Evolutionary conservation across 2,329 filamentous ascomycete genomes (phyloP), one percentile per base, ranked within the genome.

Genomic region (Pseudocercospora fuligena): DNA sequence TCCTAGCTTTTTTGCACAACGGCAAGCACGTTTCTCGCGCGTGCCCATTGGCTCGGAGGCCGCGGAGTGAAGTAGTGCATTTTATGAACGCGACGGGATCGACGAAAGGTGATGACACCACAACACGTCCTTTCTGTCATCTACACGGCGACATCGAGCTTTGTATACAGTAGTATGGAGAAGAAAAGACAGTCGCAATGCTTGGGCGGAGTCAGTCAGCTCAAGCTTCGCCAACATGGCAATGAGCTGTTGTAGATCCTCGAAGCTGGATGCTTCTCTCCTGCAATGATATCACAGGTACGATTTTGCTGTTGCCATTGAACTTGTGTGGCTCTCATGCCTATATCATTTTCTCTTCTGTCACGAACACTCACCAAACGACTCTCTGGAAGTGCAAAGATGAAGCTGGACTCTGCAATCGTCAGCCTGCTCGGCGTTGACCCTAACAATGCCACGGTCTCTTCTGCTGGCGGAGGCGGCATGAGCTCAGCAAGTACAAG

Each of bases 401-500:
- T 83, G 82, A 83, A 80, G 61, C 81, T 92, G 47, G 90, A 93
- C 75, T 77, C 86, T 1, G 88, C 88, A 27, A 87, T 93, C 46
- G 76, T 87, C 16, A 77, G 85, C 63, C 87, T 89, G 8, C 83
- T 93, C 2, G 79, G 81, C 5, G 83, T 93, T 5, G 84, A 90
- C 64, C 79, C 85, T 0, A 78, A 80, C 16, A 79, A 78, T 25
- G 85, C 88, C 31, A 85, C 80, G 51, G 85, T 92, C 25, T 85
- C 80, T 12, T 80, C 84, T 1, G 86, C 89, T 68, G 90, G 90
- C 64, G 86, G 88, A 57, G 90, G 89, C 1, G 89, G 89, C 49
- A 91, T 91, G 65, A 83, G 81, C 64, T 83, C 81, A 69, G 84
- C 90, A 1, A 88, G 88, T 0, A 92, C 90, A 0, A 89, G 86